These are phyloP conservation scores for Pyrenophora teres DNA, from an alignment of 2,329 filamentous ascomycete species.

Conservation along the genomic window DNA sequence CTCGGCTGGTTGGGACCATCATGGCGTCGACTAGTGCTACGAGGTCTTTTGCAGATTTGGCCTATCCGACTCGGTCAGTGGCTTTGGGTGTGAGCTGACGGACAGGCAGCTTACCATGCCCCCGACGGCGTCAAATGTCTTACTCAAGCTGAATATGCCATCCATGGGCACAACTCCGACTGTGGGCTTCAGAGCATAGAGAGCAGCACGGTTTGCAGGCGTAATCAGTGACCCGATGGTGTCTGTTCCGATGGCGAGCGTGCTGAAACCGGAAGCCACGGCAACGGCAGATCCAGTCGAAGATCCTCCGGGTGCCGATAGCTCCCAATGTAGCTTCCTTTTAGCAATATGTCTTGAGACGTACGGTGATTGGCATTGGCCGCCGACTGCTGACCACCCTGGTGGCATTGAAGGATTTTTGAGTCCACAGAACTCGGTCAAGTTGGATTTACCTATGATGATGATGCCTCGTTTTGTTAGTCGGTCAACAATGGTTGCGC, in stretches of 20 bases:
- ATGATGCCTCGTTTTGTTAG: slow-evolving; percentile 49
- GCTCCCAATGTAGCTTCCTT: slow-evolving; percentile 43
- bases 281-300: slow-evolving; percentile 47
- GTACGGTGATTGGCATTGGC: slow-evolving; percentile 48
- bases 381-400: slow-evolving; percentile 49
- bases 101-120: slow-evolving; percentile 32
- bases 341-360: slow-evolving; percentile 47
- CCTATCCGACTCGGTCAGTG: slow-evolving; percentile 19
- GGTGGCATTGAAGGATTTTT: slow-evolving; percentile 46
- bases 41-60: slow-evolving; percentile 45
- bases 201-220: slow-evolving; percentile 46
- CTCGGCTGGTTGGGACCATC: slow-evolving; percentile 39
- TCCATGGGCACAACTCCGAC: slow-evolving; percentile 45
- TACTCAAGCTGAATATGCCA: slow-evolving; percentile 43
- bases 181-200: slow-evolving; percentile 49
- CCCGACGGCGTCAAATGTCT: slow-evolving; percentile 42
- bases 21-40: slow-evolving; percentile 39
- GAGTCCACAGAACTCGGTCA: slow-evolving; percentile 47
- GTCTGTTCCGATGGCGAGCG: slow-evolving; percentile 49
- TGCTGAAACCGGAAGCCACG: slow-evolving; percentile 49
- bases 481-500: slow-evolving; percentile 46
- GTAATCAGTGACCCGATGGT: slow-evolving; percentile 48
- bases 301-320: slow-evolving; percentile 45
- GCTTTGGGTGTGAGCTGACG: neutral
- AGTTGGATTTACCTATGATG: slow-evolving; percentile 50